These are phyloP conservation scores for Leccinum solheimii DNA, from an alignment of 1,284 basidiomycete genomes.

Conservation along the genomic window DNA sequence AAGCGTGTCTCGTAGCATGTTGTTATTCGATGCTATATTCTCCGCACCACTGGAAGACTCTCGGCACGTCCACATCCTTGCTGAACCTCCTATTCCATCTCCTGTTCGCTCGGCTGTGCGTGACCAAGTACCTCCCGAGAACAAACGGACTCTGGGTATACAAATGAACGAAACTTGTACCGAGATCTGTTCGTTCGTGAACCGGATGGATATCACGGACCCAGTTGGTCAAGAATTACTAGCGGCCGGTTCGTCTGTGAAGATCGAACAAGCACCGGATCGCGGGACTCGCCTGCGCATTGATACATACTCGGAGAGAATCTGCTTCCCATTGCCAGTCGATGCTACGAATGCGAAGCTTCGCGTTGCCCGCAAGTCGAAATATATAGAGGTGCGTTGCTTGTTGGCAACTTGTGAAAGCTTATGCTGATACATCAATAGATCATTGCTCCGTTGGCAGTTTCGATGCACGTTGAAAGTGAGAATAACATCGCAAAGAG, in stretches of 20 bases:
- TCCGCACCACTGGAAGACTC: slow-evolving; percentile 33
- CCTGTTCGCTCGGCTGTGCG: not conserved
- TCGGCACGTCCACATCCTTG: slow-evolving; percentile 36
- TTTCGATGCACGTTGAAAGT: slow-evolving; percentile 15
- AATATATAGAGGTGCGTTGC: slow-evolving; percentile 49
- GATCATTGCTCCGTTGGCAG: slow-evolving; percentile 33
- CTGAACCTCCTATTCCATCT: slow-evolving; percentile 12
- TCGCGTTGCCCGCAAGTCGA: slow-evolving; percentile 52
- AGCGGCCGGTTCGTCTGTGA: slow-evolving; percentile 20
- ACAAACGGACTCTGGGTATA: slow-evolving; percentile 7
- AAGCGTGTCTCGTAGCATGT: not conserved
- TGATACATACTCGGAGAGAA: slow-evolving; percentile 17
- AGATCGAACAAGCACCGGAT: slow-evolving; percentile 14
- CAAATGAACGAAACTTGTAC: slow-evolving; percentile 17
- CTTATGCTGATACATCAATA: slow-evolving; percentile 12
- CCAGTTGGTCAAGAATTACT: slow-evolving; percentile 20
- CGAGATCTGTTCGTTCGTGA: slow-evolving; percentile 22
- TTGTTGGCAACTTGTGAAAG: not conserved
- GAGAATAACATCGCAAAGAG: slow-evolving; percentile 30
- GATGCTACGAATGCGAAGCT: slow-evolving; percentile 36
- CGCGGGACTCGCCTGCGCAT: slow-evolving; percentile 15
- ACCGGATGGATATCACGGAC: slow-evolving; percentile 25
- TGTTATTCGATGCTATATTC: slow-evolving; percentile 30
- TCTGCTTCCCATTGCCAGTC: slow-evolving; percentile 37
- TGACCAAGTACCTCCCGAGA: not conserved